Base-by-base conservation (phyloP, 257 asterid genomes). In the Buddleja alternifolia region DNA sequence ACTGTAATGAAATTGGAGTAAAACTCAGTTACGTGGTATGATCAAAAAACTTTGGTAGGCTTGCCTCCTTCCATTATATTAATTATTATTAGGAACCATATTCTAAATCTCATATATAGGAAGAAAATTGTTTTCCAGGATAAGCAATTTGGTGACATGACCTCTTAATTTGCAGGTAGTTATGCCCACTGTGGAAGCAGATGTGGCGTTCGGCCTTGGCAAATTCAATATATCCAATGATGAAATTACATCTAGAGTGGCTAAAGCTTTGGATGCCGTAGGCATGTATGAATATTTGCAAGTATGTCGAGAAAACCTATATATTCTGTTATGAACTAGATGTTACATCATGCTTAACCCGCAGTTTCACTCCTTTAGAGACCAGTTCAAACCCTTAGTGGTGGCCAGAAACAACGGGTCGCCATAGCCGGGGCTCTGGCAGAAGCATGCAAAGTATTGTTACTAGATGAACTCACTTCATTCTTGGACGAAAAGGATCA, bases 141-240 rank as follows among this genome's bases (percentile, higher is more conserved):
- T 37, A 37, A 46, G 61, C 20, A 37, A 57, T 63, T 48, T 16
- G 59, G 60, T 42, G 39, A 70, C 34, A 21, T 61, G 9, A n/a
- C 47, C 41, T 17, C 60, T 32, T 40, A 60, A 29, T 46, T 52
- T 78, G 69, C 90, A 93, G 99, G 99, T 93, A 34, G 99, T 93
- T 72, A 93, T 93, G 99, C 99, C 99, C 74, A 93, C 97, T 3
- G 99, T 93, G 64, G 95, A 88, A 77, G 99, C 96, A 56, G 99
- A 93, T 80, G 97, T 93, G 64, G 97, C 96, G 36, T 93, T 90
- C 73, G 99, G 99, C 69, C 96, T 93, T 44, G 96, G 99, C 59
- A 93, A 86, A 75, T 81, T 75, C 64, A 60, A 78, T 69, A 45
- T 93, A 71, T 56, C 79, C 54, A 70, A 72, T 59, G 82, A 76